Conservation (phyloP, 257 asterid genomes). For the Echium plantagineum region DNA sequence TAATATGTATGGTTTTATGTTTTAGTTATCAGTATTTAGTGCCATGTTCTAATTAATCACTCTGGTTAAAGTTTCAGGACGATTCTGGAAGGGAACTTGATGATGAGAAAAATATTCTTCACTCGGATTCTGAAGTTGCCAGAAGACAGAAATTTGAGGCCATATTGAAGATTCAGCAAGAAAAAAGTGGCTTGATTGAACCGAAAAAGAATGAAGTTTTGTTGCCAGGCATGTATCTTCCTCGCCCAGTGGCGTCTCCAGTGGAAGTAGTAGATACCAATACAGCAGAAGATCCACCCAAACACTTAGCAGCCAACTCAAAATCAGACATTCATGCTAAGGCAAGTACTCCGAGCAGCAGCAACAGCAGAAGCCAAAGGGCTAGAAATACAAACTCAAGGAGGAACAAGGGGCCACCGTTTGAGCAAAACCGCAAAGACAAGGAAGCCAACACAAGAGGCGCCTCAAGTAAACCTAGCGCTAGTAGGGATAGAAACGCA, state of each 20-base stretch:
- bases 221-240: constrained; percentile 77
- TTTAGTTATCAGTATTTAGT: background rate
- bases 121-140: constrained; percentile 45
- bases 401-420: background rate
- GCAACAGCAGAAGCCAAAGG: background rate
- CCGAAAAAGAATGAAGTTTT: constrained; percentile 54
- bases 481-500: constrained; percentile 34
- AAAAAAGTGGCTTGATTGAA: constrained; percentile 74
- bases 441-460: constrained; percentile 25
- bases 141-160: constrained; percentile 64
- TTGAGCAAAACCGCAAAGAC: constrained; percentile 19
- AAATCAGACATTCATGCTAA: background rate
- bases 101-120: constrained; percentile 28
- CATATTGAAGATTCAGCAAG: constrained; percentile 53
- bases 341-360: background rate
- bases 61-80: constrained; percentile 24
- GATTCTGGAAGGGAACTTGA: constrained; percentile 22
- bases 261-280: constrained; percentile 20
- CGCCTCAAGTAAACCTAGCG: constrained; percentile 32
- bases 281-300: background rate
- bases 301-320: too few species aligned
- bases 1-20: background rate
- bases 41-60: background rate
- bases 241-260: constrained; percentile 35
- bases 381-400: background rate